Conservation (phyloP, 345 rosid species). For the Citrus hindsii region DNA sequence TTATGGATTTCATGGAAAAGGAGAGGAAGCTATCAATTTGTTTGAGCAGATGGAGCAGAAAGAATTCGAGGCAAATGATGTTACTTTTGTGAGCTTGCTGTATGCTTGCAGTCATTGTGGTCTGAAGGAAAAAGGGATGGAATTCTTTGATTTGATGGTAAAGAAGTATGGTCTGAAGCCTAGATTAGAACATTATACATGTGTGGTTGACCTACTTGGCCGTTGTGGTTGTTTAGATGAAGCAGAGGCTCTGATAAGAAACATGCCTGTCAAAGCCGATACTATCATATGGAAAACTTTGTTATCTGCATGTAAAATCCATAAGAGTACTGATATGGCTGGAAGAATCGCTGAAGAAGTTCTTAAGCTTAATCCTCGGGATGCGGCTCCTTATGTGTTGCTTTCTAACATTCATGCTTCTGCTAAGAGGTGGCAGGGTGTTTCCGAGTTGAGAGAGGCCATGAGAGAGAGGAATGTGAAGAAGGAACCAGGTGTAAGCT, state of each 20-base stretch:
- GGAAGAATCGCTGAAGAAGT: slow-evolving; percentile 51
- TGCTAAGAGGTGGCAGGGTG: slow-evolving; percentile 58
- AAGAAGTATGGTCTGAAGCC: slow-evolving; percentile 47
- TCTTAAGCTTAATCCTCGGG: slow-evolving; percentile 55
- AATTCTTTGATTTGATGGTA: slow-evolving; percentile 53
- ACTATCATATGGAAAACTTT: slow-evolving; percentile 74
- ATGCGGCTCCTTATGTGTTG: slow-evolving; percentile 68
- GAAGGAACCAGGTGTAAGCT: slow-evolving; percentile 77
- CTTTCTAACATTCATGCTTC: slow-evolving; percentile 66
- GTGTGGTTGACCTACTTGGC: slow-evolving; percentile 72
- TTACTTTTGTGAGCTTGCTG: slow-evolving; percentile 65
- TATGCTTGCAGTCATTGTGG: slow-evolving; percentile 86
- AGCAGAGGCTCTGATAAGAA: slow-evolving; percentile 63
- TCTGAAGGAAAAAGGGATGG: slow-evolving; percentile 61
- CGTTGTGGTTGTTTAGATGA: slow-evolving; percentile 59
- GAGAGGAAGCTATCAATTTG: slow-evolving; percentile 53
- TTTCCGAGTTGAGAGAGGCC: slow-evolving; percentile 54
- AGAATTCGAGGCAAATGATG: slow-evolving; percentile 45
- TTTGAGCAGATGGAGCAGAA: slow-evolving; percentile 49
- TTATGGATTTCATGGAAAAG: slow-evolving; percentile 77
- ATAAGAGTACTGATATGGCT: slow-evolving; percentile 61
- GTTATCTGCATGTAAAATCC: slow-evolving; percentile 67
- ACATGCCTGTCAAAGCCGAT: slow-evolving; percentile 68
- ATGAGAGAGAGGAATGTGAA: slow-evolving; percentile 66
- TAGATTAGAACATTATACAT: slow-evolving; percentile 54